Evolutionary conservation across 2,329 filamentous ascomycete species (phyloP).

Genomic region (Fusarium sp.): DNA sequence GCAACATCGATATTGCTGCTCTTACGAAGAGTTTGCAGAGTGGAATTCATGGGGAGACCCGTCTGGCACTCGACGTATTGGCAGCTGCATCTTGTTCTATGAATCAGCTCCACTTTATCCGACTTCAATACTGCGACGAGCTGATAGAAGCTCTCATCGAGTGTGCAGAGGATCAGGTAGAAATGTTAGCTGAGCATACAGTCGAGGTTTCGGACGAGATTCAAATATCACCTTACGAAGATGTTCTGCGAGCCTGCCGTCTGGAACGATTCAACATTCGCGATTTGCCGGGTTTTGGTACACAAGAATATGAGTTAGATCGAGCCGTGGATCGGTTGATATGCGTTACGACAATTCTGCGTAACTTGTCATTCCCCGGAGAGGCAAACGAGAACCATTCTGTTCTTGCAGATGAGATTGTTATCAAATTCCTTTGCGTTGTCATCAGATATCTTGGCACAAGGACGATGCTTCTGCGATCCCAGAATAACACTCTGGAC

Average conservation of each 20-base stretch:
- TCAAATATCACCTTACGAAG: slow-evolving; percentile 86
- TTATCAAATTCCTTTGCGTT: slow-evolving; percentile 86
- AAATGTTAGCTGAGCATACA: slow-evolving; percentile 85
- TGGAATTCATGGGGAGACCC: slow-evolving; percentile 89
- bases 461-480: slow-evolving; percentile 85
- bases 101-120: slow-evolving; percentile 72
- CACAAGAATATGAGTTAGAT: slow-evolving; percentile 82
- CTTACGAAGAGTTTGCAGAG: slow-evolving; percentile 91
- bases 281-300: slow-evolving; percentile 79
- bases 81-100: slow-evolving; percentile 73
- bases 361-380: slow-evolving; percentile 88
- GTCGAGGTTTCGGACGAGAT: slow-evolving; percentile 89
- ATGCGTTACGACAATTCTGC: slow-evolving; percentile 90
- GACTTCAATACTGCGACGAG: slow-evolving; percentile 83
- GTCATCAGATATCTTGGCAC: slow-evolving; percentile 90
- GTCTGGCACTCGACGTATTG: slow-evolving; percentile 87
- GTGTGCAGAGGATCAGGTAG: slow-evolving; percentile 89
- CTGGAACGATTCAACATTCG: slow-evolving; percentile 78
- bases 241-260: slow-evolving; percentile 82
- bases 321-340: slow-evolving; percentile 87
- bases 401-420: slow-evolving; percentile 77
- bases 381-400: slow-evolving; percentile 73
- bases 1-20: slow-evolving; percentile 89
- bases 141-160: slow-evolving; percentile 89
- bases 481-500: slow-evolving; percentile 86